These are phyloP conservation scores for Tritrichomonas musculus DNA, from an alignment of 208 protist genomes.

Conservation along the genomic window DNA sequence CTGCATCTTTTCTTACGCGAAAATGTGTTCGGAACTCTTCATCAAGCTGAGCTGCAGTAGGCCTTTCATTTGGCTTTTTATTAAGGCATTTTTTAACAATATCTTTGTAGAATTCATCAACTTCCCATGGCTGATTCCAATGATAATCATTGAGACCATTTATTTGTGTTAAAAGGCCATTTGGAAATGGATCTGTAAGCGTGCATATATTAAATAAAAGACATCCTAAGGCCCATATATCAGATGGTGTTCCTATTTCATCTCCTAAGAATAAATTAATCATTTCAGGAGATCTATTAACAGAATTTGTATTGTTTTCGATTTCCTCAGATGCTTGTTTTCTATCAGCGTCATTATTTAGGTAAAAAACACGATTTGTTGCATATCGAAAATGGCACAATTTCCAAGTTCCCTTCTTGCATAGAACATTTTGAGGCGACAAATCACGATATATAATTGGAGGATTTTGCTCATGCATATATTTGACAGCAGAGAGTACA, in stretches of 20 bases:
- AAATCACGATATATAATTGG: conserved; percentile 28
- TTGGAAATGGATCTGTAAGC: background rate
- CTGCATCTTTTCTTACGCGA: background rate
- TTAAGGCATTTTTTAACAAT: background rate
- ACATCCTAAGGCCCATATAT: conserved; percentile 2
- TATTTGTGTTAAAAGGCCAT: background rate
- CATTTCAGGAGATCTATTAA: background rate
- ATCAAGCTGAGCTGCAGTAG: no score
- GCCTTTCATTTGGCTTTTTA: background rate
- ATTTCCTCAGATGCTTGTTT: background rate
- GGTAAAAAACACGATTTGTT: background rate
- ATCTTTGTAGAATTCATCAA: background rate
- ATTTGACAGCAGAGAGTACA: background rate
- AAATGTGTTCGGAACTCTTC: no score
- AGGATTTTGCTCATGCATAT: background rate
- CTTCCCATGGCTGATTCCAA: background rate
- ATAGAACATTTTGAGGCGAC: conserved; percentile 16
- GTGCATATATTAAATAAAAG: background rate
- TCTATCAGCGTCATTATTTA: background rate
- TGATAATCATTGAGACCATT: background rate
- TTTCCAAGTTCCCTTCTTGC: background rate
- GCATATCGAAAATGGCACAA: background rate
- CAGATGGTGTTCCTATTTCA: background rate
- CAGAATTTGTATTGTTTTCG: background rate
- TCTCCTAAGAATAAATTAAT: background rate